phyloP scores from a whole-genome alignment of 148 eudicot genomes.

The Amaranthus cruentus region DNA sequence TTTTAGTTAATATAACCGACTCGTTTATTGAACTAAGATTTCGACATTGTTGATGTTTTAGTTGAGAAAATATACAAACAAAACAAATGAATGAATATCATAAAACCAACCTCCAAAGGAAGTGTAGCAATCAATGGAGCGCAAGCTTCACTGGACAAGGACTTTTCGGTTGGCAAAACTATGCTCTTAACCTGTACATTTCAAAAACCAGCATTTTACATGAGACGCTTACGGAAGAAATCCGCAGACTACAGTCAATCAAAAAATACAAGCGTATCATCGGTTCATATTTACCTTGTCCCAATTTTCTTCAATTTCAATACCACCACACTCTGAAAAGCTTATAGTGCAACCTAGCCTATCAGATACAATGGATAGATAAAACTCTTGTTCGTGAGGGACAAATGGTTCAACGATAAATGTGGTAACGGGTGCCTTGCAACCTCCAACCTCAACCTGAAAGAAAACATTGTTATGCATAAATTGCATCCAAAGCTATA shows the following conservation, averaged over 20 bases:
- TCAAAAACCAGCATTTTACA: neutral
- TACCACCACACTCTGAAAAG: slow-evolving; percentile 90
- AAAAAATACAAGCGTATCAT: slow-evolving; percentile 9
- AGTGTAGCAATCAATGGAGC: slow-evolving; percentile 82
- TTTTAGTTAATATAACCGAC: no score
- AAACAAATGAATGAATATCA: no score
- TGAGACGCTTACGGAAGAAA: neutral
- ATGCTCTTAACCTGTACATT: slow-evolving; percentile 60
- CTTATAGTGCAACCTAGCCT: slow-evolving; percentile 68
- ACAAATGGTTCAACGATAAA: slow-evolving; percentile 82
- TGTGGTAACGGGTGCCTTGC: slow-evolving; percentile 77
- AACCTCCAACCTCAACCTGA: slow-evolving; percentile 74
- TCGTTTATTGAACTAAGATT: no score
- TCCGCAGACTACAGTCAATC: neutral
- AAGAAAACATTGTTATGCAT: slow-evolving; percentile 5
- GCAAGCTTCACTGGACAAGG: slow-evolving; percentile 51
- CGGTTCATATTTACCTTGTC: slow-evolving; percentile 48
- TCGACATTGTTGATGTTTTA: no score
- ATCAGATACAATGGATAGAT: slow-evolving; percentile 67
- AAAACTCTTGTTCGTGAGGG: slow-evolving; percentile 72
- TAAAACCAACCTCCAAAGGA: slow-evolving; percentile 58
- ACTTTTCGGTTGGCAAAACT: slow-evolving; percentile 55
- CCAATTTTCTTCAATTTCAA: slow-evolving; percentile 90
- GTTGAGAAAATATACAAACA: no score
- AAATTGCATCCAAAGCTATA: neutral